Evolutionary conservation across 768 basidiomycete genomes (phyloP).

Genomic region (Terana coerulea): DNA sequence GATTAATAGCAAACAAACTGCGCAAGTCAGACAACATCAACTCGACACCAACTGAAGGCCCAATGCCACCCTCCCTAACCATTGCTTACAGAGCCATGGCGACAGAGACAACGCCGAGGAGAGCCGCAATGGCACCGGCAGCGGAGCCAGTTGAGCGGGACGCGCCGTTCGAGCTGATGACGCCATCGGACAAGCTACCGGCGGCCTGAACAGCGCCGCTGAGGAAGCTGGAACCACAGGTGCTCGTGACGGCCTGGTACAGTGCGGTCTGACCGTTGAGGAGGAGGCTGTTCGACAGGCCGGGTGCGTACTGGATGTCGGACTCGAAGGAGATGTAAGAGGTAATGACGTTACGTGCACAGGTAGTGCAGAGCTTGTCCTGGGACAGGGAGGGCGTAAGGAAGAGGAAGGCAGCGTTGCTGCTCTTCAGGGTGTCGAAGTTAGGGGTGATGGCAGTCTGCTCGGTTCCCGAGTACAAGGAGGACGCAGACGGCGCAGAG

Average conservation of each 20-base stretch:
- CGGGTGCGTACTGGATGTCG: constrained; percentile 67
- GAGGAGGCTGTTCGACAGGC: constrained; percentile 60
- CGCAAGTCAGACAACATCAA: neutral
- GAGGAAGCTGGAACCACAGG: constrained; percentile 74
- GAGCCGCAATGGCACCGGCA: constrained; percentile 26
- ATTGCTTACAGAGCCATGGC: constrained; percentile 23
- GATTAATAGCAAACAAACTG: neutral
- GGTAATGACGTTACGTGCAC: constrained; percentile 74
- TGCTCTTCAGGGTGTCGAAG: constrained; percentile 44
- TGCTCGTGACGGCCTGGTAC: constrained; percentile 55
- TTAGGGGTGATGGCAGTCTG: constrained; percentile 47
- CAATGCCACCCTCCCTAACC: neutral
- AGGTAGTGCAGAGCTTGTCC: constrained; percentile 70
- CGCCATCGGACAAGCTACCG: constrained; percentile 45
- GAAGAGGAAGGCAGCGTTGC: constrained; percentile 82
- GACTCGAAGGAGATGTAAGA: constrained; percentile 78
- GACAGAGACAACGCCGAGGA: constrained; percentile 32
- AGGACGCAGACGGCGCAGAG: constrained; percentile 18
- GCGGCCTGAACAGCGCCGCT: constrained; percentile 64
- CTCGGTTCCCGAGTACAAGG: constrained; percentile 17
- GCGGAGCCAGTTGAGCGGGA: constrained; percentile 23
- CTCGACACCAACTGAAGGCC: neutral
- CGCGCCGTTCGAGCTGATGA: constrained; percentile 29
- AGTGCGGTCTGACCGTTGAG: constrained; percentile 62
- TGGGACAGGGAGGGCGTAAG: constrained; percentile 47